Percentiles rank a stretch among this genome's conserved stretches.
Conservation (phyloP, 192 early-diverging fungal species). For the Jimgerdemannia lactiflua region DNA sequence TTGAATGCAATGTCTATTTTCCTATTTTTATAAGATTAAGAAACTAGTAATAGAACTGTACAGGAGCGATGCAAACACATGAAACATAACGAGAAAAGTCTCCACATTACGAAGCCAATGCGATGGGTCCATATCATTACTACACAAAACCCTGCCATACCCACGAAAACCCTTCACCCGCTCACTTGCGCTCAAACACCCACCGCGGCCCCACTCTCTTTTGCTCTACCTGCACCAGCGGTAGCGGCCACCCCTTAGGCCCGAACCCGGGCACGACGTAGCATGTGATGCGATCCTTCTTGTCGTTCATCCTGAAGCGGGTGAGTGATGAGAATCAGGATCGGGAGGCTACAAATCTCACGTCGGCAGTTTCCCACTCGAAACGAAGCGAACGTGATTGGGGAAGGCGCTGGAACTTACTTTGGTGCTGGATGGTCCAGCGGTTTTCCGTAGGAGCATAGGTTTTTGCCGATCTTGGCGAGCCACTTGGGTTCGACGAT, state of each 20-base stretch:
- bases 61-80: no score
- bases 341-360: background rate
- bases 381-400: no score
- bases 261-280: conserved; percentile 70
- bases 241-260: conserved; percentile 66
- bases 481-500: conserved; percentile 80
- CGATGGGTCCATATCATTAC: no score
- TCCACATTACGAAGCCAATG: no score
- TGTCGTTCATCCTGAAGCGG: conserved; percentile 40
- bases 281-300: conserved; percentile 46
- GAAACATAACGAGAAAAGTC: no score
- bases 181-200: conserved; percentile 43
- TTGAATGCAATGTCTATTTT: no score
- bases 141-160: background rate
- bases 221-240: conserved; percentile 64
- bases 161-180: background rate
- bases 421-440: conserved; percentile 73
- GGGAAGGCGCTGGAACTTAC: conserved; percentile 31
- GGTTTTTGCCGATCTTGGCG: conserved; percentile 65
- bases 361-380: no score
- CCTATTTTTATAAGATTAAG: no score
- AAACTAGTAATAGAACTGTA: no score
- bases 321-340: background rate
- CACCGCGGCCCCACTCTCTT: conserved; percentile 58
- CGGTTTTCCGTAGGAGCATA: conserved; percentile 72